phyloP scores from a whole-genome alignment of 257 asterid species.

The Lycium barbarum region DNA sequence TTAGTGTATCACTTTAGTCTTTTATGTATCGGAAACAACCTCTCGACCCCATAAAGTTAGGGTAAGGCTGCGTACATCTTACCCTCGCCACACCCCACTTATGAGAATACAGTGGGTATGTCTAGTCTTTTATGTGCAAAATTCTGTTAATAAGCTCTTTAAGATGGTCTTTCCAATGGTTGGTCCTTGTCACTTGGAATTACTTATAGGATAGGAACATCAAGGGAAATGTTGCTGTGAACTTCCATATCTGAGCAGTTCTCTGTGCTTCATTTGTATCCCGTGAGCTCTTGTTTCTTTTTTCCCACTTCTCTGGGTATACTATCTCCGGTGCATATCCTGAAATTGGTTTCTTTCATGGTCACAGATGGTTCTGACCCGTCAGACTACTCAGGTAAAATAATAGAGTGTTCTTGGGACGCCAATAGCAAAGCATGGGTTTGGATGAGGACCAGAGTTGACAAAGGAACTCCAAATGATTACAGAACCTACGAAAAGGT shows the following conservation, averaged over 20 bases:
- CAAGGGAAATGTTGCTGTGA: not conserved
- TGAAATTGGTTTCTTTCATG: conserved; percentile 8
- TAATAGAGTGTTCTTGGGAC: conserved; percentile 85
- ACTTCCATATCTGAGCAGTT: not conserved
- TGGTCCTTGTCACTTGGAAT: not conserved
- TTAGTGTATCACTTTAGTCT: not conserved
- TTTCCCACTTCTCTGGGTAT: too few relatives aligned
- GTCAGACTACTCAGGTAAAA: conserved; percentile 69
- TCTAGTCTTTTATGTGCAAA: too few relatives aligned
- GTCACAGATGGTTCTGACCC: conserved; percentile 70
- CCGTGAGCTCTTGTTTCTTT: not conserved
- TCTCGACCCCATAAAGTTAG: too few relatives aligned
- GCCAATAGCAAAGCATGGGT: conserved; percentile 72
- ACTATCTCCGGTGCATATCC: conserved; percentile 35
- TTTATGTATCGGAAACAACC: too few relatives aligned
- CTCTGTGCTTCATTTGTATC: conserved; percentile 33
- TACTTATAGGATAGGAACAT: not conserved
- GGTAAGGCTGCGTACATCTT: too few relatives aligned
- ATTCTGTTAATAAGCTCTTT: not conserved
- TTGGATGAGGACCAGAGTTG: conserved; percentile 84
- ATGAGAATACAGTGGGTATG: too few relatives aligned
- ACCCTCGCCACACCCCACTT: too few relatives aligned
- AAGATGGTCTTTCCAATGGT: not conserved
- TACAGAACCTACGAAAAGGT: conserved; percentile 91
- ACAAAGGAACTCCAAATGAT: conserved; percentile 91